Conservation (phyloP, 2,329 filamentous ascomycete species). For the Teratosphaeria epicoccoides region DNA sequence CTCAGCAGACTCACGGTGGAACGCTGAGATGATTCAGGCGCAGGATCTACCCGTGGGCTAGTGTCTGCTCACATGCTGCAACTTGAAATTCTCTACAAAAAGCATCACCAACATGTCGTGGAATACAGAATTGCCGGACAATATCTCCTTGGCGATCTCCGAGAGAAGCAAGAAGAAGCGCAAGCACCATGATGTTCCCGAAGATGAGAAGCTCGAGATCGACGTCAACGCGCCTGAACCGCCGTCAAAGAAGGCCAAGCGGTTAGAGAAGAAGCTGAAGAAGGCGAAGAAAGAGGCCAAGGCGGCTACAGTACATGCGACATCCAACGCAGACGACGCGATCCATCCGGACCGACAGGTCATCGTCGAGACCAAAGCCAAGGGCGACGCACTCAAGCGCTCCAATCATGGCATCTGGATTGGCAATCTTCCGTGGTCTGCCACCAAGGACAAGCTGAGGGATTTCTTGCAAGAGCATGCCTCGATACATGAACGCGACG, state of each 20-base stretch:
- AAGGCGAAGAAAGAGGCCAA: slow-evolving; percentile 1
- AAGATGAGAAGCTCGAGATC: slow-evolving; percentile 62
- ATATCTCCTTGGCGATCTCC: neutral
- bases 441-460: slow-evolving; percentile 63
- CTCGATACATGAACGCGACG: slow-evolving; percentile 48
- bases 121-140: neutral
- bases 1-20: neutral
- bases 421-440: slow-evolving; percentile 80
- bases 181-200: slow-evolving; percentile 46
- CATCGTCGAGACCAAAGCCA: slow-evolving; percentile 6
- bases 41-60: neutral
- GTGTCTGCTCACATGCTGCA: neutral
- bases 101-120: neutral
- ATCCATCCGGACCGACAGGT: slow-evolving; percentile 7
- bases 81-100: neutral
- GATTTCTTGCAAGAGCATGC: slow-evolving; percentile 68
- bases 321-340: slow-evolving; percentile 21
- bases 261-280: slow-evolving; percentile 68
- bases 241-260: slow-evolving; percentile 85
- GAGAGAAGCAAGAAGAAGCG: slow-evolving; percentile 48
- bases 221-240: slow-evolving; percentile 84
- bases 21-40: neutral
- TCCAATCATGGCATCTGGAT: slow-evolving; percentile 89
- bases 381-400: slow-evolving; percentile 36
- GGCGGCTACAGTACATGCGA: slow-evolving; percentile 2